phyloP scores from a whole-genome alignment of 495 filamentous ascomycete genomes.

The Margaritispora aquatica region DNA sequence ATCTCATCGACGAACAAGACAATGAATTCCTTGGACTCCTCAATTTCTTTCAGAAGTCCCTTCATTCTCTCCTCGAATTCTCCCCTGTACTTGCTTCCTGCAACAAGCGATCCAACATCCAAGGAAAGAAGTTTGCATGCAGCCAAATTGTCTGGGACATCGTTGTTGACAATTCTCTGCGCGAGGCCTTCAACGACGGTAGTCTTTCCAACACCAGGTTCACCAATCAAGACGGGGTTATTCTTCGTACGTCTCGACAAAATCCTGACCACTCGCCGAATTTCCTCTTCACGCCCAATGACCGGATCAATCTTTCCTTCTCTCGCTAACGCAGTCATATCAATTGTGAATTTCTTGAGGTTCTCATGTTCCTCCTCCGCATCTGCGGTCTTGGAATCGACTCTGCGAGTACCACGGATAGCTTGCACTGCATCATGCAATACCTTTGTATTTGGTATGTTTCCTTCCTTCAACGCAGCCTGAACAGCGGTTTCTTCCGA shows the following conservation, averaged over 20 bases:
- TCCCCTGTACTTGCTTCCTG: constrained; percentile 94
- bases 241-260: constrained; percentile 95
- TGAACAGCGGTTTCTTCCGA: constrained; percentile 73
- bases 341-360: constrained; percentile 94
- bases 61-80: constrained; percentile 99
- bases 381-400: constrained; percentile 94
- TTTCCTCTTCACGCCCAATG: constrained; percentile 96
- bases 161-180: constrained; percentile 87
- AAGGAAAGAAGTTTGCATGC: constrained; percentile 89
- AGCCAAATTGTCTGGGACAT: constrained; percentile 92
- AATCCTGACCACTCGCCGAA: constrained; percentile 88
- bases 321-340: constrained; percentile 89
- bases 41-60: constrained; percentile 93
- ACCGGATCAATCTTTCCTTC: constrained; percentile 98
- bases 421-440: constrained; percentile 81
- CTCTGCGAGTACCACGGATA: constrained; percentile 83
- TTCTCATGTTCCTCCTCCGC: constrained; percentile 86
- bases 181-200: constrained; percentile 98
- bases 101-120: constrained; percentile 90
- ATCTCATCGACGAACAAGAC: constrained; percentile 98
- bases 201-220: constrained; percentile 97
- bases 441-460: constrained; percentile 85
- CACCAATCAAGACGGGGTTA: constrained; percentile 90
- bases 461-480: constrained; percentile 70
- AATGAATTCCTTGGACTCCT: constrained; percentile 94